phyloP scores from a whole-genome alignment of 1,139 yeast species.

The Sugiyamaella paludigena region DNA sequence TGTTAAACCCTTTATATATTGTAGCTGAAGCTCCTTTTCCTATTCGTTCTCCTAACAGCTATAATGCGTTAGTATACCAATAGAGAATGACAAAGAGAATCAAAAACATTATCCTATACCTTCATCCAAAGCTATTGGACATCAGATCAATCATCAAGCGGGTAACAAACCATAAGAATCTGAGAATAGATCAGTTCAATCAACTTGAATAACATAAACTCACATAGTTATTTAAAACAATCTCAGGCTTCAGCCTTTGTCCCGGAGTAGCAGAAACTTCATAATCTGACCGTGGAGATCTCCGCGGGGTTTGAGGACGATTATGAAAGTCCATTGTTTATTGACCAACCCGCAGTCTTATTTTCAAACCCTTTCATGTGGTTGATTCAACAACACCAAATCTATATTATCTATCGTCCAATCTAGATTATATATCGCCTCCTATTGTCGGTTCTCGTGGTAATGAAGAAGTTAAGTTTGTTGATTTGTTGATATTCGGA shows the following conservation, averaged over 20 bases:
- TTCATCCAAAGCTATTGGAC: neutral
- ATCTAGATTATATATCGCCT: too few species aligned
- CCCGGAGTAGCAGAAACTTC: slow-evolving; percentile 26
- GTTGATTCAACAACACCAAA: too few species aligned
- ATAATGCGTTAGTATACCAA: slow-evolving; percentile 8
- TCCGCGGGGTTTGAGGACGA: slow-evolving; percentile 7
- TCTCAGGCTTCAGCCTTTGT: slow-evolving; percentile 20
- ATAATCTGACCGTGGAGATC: neutral
- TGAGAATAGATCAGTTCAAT: neutral
- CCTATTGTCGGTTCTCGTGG: too few species aligned
- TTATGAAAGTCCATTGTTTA: neutral
- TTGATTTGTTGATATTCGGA: too few species aligned
- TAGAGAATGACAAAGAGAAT: too few species aligned
- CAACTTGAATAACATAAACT: neutral
- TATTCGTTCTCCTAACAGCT: slow-evolving; percentile 51
- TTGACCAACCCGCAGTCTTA: neutral
- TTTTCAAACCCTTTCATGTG: too few species aligned
- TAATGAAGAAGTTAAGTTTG: too few species aligned
- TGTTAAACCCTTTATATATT: slow-evolving; percentile 67
- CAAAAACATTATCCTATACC: neutral
- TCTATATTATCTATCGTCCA: too few species aligned
- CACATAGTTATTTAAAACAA: slow-evolving; percentile 23
- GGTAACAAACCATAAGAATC: too few species aligned
- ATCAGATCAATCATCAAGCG: too few species aligned
- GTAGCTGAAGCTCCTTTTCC: slow-evolving; percentile 82